A percentile compares a stretch with the other conserved stretches of the same genome.
Evolutionary conservation across 495 filamentous ascomycete genomes (phyloP).

Genomic region (Chlorociboria aeruginascens): DNA sequence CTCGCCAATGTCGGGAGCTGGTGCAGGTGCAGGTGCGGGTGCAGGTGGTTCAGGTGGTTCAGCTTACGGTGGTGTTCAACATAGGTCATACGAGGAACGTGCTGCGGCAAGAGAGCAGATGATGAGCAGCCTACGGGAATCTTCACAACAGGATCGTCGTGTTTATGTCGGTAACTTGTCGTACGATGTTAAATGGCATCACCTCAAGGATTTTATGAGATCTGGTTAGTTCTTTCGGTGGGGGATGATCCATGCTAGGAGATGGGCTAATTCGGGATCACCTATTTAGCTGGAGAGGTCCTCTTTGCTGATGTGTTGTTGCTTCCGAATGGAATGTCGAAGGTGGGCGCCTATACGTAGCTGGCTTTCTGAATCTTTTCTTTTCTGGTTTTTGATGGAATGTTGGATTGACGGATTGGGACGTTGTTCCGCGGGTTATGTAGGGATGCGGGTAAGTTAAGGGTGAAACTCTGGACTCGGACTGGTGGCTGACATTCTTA

Average conservation of each 20-base stretch:
- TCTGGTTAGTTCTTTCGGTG: constrained; percentile 57
- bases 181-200: constrained; percentile 99
- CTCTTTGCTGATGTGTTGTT: constrained; percentile 98
- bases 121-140: constrained; percentile 87
- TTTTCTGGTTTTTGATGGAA: constrained; percentile 72
- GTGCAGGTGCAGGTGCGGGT: constrained; percentile 43
- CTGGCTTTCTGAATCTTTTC: constrained; percentile 67
- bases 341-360: constrained; percentile 95
- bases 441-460: constrained; percentile 98
- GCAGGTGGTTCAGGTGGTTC: constrained; percentile 45
- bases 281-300: constrained; percentile 81
- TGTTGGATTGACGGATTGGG: constrained; percentile 99
- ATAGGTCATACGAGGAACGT: constrained; percentile 74
- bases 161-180: constrained; percentile 99
- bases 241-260: neutral
- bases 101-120: constrained; percentile 80
- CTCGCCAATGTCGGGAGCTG: constrained; percentile 61
- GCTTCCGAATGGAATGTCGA: constrained; percentile 99
- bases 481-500: constrained; percentile 16
- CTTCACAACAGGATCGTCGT: constrained; percentile 86
- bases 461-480: neutral
- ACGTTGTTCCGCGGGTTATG: constrained; percentile 75
- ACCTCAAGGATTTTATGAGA: constrained; percentile 99
- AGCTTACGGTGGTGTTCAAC: constrained; percentile 48
- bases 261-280: constrained; percentile 5